A percentile compares a stretch with the other conserved stretches of the same genome.
Conservation (phyloP, 768 basidiomycete species). For the Naganishia vishniacii region DNA sequence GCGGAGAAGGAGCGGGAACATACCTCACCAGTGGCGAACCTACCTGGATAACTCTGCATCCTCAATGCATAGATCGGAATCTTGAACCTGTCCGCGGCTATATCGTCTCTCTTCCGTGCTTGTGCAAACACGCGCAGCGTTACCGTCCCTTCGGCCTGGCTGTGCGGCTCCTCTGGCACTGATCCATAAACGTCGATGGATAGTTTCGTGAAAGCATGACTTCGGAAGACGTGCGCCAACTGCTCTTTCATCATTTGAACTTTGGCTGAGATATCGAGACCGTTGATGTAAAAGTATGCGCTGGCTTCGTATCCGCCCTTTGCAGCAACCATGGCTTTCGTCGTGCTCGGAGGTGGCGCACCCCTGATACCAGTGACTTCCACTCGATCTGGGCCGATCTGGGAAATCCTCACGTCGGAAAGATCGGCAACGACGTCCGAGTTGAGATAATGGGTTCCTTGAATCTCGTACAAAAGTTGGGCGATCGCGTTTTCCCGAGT, state of each 20-base stretch:
- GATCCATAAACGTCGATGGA: slow-evolving; percentile 13
- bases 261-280: slow-evolving; percentile 7
- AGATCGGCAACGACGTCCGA: slow-evolving; percentile 21
- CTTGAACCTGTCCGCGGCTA: slow-evolving; percentile 17
- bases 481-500: slow-evolving; percentile 15
- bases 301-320: slow-evolving; percentile 8
- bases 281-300: slow-evolving; percentile 16
- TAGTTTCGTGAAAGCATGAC: slow-evolving; percentile 14
- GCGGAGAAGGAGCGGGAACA: too few species aligned
- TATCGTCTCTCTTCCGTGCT: slow-evolving; percentile 10
- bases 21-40: too few species aligned
- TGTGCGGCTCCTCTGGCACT: slow-evolving; percentile 12
- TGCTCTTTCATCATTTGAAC: slow-evolving; percentile 17
- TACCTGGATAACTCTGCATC: slow-evolving; percentile 20
- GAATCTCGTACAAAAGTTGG: slow-evolving; percentile 16
- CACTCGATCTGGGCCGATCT: neutral
- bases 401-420: neutral
- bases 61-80: slow-evolving; percentile 17
- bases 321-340: slow-evolving; percentile 19
- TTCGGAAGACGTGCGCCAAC: slow-evolving; percentile 1
- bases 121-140: neutral
- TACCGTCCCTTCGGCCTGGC: slow-evolving; percentile 15
- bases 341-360: slow-evolving; percentile 6
- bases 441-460: slow-evolving; percentile 16
- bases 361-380: slow-evolving; percentile 3